Evolutionary conservation across 2,329 filamentous ascomycete genomes (phyloP), one percentile per base, ranked within the genome.

Genomic region (Arachnopeziza araneosa): DNA sequence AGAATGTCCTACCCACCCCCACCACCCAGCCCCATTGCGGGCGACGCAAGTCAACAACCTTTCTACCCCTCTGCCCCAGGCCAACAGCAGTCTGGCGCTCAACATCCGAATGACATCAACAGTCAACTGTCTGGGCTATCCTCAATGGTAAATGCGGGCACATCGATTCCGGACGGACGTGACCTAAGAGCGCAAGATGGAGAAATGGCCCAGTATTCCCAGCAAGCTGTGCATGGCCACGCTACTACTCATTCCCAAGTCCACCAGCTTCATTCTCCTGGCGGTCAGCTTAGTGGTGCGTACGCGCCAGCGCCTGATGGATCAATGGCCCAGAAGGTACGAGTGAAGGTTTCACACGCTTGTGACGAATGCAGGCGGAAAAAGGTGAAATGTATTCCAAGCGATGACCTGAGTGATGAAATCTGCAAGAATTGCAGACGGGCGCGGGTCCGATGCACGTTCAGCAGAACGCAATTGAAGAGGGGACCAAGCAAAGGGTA

Each of bases 351-450:
- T 6, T 96, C 91, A 12, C 83, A 91, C 48, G 92, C 91, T 1
- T 96, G 91, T 69, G 91, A 96, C 71, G 91, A 96, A 71, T 96
- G 91, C 71, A 83, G 92, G 51, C 83, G 91, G 58, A 96, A 96
- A 75, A 96, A 93, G 78, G 91, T 96, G 61, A 90, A 91, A 70
- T 96, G 92, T 69, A 91, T 96, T 75, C 89, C 91, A 4, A 83
- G 85, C 62, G 87, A 87, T 9, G 90, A 96, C 71, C 82, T 82
- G 6, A 87, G 85, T 19, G 84, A 89, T 21, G 83, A 86, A 60
- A 86, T 88, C 6, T 96, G 92, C 70, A 89, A 89, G 2, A 93
- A 91, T 69, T 96, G 92, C 73, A 85, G 86, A 58, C 84, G 91
- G 57, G 87, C 90, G 8, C 83, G 83, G n/a, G 83, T 86, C n/a